Evolutionary conservation across 805 yeast genomes (phyloP).

Genomic region (Teunomyces gatunensis): DNA sequence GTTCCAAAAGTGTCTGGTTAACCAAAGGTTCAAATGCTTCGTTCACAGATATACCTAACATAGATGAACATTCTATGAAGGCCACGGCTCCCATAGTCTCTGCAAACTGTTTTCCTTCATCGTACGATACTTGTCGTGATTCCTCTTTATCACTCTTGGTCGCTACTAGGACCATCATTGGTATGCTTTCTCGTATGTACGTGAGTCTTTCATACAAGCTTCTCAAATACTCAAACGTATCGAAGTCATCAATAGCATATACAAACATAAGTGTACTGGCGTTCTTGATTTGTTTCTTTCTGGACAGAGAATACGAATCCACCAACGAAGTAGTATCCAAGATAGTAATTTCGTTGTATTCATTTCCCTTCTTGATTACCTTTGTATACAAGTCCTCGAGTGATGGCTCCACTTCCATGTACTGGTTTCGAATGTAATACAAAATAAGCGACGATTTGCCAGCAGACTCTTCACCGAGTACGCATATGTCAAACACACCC

Average conservation of each 20-base stretch:
- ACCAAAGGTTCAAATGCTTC: conserved; percentile 31
- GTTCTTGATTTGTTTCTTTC: conserved; percentile 27
- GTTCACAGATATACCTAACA: conserved; percentile 16
- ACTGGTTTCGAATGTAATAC: conserved; percentile 20
- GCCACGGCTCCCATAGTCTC: conserved; percentile 22
- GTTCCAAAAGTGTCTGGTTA: conserved; percentile 3
- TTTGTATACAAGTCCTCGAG: conserved; percentile 27
- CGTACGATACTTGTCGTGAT: conserved; percentile 25
- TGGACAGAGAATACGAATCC: conserved; percentile 26
- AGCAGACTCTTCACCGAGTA: conserved; percentile 21
- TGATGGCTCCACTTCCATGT: conserved; percentile 17
- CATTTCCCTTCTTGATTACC: conserved; percentile 13
- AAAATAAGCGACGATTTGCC: conserved; percentile 29
- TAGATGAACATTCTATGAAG: conserved; percentile 29
- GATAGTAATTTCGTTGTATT: conserved; percentile 27
- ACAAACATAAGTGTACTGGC: conserved; percentile 29
- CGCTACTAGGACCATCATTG: conserved; percentile 32
- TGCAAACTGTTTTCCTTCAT: conserved; percentile 31
- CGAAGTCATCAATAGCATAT: conserved; percentile 26
- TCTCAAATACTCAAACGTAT: conserved; percentile 27
- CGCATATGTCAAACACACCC: conserved; percentile 25
- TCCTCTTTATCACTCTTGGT: conserved; percentile 25
- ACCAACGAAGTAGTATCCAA: conserved; percentile 26
- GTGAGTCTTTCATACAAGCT: conserved; percentile 25
- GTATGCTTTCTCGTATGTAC: conserved; percentile 19